Percentiles rank a stretch among this genome's conserved stretches.
phyloP scores from a whole-genome alignment of 1,284 basidiomycete species.

The Schizophyllum commune region DNA sequence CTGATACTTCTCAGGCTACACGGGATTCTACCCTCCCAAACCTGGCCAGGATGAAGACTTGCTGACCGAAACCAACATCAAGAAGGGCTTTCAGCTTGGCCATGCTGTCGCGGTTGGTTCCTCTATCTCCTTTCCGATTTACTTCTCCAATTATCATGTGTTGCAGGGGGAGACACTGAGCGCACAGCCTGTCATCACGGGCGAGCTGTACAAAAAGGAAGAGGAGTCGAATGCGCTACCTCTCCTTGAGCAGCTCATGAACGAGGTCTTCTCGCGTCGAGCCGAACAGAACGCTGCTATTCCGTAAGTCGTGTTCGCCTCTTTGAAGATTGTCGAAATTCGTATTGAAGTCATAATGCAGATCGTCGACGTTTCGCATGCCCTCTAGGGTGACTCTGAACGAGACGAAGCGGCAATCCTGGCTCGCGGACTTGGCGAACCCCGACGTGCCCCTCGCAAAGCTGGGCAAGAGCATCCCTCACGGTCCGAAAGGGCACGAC shows the following conservation, averaged over 20 bases:
- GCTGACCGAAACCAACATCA: slow-evolving; percentile 70
- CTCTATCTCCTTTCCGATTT: not conserved
- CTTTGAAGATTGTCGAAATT: not conserved
- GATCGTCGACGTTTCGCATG: slow-evolving; percentile 73
- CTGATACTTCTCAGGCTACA: slow-evolving; percentile 50
- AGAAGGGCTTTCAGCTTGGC: slow-evolving; percentile 64
- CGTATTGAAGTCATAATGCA: slow-evolving; percentile 21
- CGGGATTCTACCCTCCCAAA: slow-evolving; percentile 80
- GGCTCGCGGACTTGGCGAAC: slow-evolving; percentile 90
- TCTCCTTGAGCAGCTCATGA: slow-evolving; percentile 74
- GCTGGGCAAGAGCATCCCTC: slow-evolving; percentile 86
- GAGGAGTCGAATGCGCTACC: slow-evolving; percentile 36
- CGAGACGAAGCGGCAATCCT: slow-evolving; percentile 80
- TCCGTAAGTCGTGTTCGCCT: slow-evolving; percentile 40
- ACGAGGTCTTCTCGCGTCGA: slow-evolving; percentile 67
- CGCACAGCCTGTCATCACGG: slow-evolving; percentile 46
- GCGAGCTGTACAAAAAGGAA: slow-evolving; percentile 36
- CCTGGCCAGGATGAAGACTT: slow-evolving; percentile 83
- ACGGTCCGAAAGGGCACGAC: slow-evolving; percentile 89
- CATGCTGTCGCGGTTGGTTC: slow-evolving; percentile 54
- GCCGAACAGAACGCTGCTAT: slow-evolving; percentile 46
- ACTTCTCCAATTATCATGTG: slow-evolving; percentile 4
- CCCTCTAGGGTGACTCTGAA: slow-evolving; percentile 87
- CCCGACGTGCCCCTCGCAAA: slow-evolving; percentile 83
- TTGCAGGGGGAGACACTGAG: slow-evolving; percentile 59